These are phyloP conservation scores for Penicillium frequentans DNA, from an alignment of 2,329 filamentous ascomycete genomes.

Conservation along the genomic window DNA sequence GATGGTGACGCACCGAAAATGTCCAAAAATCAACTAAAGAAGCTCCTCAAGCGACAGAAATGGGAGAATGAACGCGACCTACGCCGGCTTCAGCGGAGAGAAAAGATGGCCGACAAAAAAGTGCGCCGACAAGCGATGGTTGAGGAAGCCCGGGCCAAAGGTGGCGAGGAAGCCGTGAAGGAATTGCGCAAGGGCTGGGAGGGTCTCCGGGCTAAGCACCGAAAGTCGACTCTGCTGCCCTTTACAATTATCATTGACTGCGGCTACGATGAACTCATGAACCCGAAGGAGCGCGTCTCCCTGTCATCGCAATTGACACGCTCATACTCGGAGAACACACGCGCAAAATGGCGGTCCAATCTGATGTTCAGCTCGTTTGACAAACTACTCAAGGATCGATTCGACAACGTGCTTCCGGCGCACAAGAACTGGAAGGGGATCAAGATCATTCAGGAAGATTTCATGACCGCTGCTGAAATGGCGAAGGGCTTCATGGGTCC, in stretches of 20 bases:
- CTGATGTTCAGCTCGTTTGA: slow-evolving; percentile 77
- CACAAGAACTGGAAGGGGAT: slow-evolving; percentile 80
- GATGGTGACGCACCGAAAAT: slow-evolving; percentile 41
- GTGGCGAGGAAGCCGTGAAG: slow-evolving; percentile 26
- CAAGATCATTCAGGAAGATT: slow-evolving; percentile 71
- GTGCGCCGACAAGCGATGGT: slow-evolving; percentile 47
- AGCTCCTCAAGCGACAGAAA: slow-evolving; percentile 66
- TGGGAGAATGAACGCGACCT: slow-evolving; percentile 72
- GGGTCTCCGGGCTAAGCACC: slow-evolving; percentile 25
- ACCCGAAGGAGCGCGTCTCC: slow-evolving; percentile 79
- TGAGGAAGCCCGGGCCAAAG: slow-evolving; percentile 32
- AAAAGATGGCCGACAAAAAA: slow-evolving; percentile 55
- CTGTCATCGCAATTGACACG: slow-evolving; percentile 81
- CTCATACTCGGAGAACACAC: slow-evolving; percentile 84
- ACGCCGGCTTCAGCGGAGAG: slow-evolving; percentile 59
- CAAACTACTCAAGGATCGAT: slow-evolving; percentile 71
- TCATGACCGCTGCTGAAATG: slow-evolving; percentile 65
- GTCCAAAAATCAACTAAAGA: slow-evolving; percentile 87
- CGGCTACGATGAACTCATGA: slow-evolving; percentile 88
- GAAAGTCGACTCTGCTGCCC: slow-evolving; percentile 61
- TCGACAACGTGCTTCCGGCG: slow-evolving; percentile 73
- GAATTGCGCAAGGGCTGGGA: slow-evolving; percentile 28
- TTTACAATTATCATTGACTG: slow-evolving; percentile 86
- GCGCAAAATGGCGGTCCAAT: slow-evolving; percentile 66
- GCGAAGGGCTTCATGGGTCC: slow-evolving; percentile 68